phyloP scores from a whole-genome alignment of 1,284 basidiomycete species.

The Sanguinoderma infundibulare region DNA sequence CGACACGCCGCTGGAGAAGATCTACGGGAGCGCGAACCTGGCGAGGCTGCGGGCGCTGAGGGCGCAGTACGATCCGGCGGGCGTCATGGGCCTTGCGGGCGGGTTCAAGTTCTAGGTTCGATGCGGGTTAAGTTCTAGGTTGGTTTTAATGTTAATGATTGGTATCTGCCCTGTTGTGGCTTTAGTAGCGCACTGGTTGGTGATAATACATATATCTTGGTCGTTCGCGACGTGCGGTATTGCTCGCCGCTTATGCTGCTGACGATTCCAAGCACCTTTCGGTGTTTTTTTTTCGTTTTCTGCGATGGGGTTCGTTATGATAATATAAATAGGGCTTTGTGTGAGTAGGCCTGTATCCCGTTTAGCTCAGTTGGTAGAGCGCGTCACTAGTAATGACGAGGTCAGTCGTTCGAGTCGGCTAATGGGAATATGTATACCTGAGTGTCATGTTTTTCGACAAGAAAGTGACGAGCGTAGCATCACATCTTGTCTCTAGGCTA shows the following conservation, averaged over 20 bases:
- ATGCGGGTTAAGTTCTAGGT: too few species aligned
- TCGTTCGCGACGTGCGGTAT: background rate
- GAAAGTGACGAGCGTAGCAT: too few species aligned
- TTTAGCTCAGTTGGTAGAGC: constrained; percentile 64
- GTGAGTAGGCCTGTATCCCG: too few species aligned
- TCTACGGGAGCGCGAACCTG: constrained; percentile 57
- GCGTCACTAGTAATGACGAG: constrained; percentile 51
- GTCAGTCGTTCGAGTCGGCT: constrained; percentile 13
- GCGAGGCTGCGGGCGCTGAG: constrained; percentile 44
- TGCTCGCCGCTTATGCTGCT: background rate
- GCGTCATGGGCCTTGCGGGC: constrained; percentile 63
- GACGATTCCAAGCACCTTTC: background rate
- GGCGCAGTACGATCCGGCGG: constrained; percentile 47
- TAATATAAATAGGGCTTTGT: too few species aligned
- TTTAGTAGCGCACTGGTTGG: background rate
- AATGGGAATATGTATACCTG: constrained; percentile 6
- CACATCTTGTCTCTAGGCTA: too few species aligned
- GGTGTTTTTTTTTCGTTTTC: too few species aligned
- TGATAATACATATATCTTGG: background rate
- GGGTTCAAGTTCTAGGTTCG: constrained; percentile 44
- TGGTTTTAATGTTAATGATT: too few species aligned
- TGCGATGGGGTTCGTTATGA: too few species aligned
- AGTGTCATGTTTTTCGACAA: too few species aligned
- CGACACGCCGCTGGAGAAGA: constrained; percentile 45
- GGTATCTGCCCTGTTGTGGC: too few species aligned